Evolutionary conservation across 805 yeast species (phyloP), one percentile per base, ranked within the genome.

Genomic region (Wickerhamiella vanderwaltii): DNA sequence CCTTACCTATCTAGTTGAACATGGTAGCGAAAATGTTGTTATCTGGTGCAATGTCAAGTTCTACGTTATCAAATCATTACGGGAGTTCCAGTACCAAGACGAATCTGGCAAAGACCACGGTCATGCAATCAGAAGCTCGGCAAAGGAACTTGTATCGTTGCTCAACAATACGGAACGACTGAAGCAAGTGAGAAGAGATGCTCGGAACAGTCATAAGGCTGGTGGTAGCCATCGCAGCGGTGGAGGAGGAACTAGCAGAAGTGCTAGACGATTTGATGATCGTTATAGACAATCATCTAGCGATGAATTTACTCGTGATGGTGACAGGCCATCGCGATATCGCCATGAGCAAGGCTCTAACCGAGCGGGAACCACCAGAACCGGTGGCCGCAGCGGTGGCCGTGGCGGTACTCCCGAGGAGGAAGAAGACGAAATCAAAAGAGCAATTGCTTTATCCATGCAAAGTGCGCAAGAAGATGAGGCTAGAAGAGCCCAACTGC

Each of bases 31-130:
- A 51, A 79, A 80, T 54, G 88, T 87, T 54, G 94, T 87, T 5
- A 65, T 77, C 29, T 88, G 98, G 98, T 76, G 87, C 46, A 80
- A 77, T 56, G 94, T 85, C 56, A 87, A 88, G 58, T 59, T 87
- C 28, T 88, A 85, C 61, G 71, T 87, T 39, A 75, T 88, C 58
- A 86, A 87, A 64, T 86, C 96, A 0, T 67, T 88, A 51, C 73
- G 95, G 42, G 97, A 88, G 59, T 88, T 88, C 60, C 84, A 79
- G 52, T 81, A 77, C 56, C 67, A 69, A 29, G 95, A 88, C 58
- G 88, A 82, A 37, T 56, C 66, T 15, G 86, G 83, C 35, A 64
- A 68, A 22, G 98, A 88, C 60, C 93, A 84, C 54, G 97, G 98
- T 17, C 80, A 81, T 6, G 73, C 84, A 41, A 79, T 80, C 44